phyloP scores from a whole-genome alignment of 1,284 basidiomycete species.

The Cutaneotrichosporon cyanovorans region DNA sequence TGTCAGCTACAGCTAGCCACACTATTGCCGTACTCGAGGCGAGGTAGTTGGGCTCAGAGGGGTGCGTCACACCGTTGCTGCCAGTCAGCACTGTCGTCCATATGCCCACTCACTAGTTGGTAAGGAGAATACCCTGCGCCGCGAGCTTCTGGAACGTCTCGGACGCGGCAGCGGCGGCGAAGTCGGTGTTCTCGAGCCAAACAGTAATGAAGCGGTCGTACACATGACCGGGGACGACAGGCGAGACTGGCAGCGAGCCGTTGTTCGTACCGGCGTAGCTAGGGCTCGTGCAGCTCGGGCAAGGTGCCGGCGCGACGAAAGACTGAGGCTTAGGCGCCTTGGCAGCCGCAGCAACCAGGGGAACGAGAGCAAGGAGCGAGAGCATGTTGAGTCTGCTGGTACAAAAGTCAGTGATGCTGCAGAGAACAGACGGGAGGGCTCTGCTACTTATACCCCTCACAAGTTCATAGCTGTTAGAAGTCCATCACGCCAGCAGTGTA shows the following conservation, averaged over 20 bases:
- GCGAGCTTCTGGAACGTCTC: conserved; percentile 51
- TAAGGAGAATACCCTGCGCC: conserved; percentile 52
- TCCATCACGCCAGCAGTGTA: too few species aligned
- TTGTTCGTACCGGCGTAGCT: conserved; percentile 47
- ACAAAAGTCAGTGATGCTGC: too few species aligned
- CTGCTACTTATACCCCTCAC: too few species aligned
- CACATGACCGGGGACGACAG: conserved; percentile 46
- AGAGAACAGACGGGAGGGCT: too few species aligned
- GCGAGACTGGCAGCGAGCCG: conserved; percentile 43
- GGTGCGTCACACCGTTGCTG: conserved; percentile 56
- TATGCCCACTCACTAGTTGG: too few species aligned
- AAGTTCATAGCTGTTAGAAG: too few species aligned
- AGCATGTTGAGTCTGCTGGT: too few species aligned
- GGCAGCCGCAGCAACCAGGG: conserved; percentile 15
- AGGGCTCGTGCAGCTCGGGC: conserved; percentile 39
- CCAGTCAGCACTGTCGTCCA: too few species aligned
- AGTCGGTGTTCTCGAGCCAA: conserved; percentile 52
- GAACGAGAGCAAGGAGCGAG: conserved; percentile 11
- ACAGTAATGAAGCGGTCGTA: conserved; percentile 53
- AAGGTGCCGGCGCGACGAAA: conserved; percentile 45
- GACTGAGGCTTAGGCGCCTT: conserved; percentile 40
- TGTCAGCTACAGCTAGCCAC: background rate
- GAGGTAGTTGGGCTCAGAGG: conserved; percentile 21
- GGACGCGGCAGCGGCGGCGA: conserved; percentile 34
- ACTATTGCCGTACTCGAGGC: conserved; percentile 10